A percentile compares a stretch with the other conserved stretches of the same genome.
Conservation (phyloP, 495 filamentous ascomycete genomes). For the Amphirosellinia nigrospora region DNA sequence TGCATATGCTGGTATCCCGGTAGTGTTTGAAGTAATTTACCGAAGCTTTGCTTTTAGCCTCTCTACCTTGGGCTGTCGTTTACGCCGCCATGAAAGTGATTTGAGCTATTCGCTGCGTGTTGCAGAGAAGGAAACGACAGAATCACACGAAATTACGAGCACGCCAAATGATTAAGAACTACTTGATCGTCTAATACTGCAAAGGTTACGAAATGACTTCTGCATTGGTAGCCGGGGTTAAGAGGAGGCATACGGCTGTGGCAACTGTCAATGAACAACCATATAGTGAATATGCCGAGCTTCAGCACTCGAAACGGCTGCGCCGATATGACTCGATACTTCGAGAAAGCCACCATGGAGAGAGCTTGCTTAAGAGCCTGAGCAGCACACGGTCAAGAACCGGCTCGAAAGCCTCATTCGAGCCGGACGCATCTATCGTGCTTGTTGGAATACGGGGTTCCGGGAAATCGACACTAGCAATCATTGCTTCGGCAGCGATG, state of each 20-base stretch:
- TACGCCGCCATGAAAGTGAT: not conserved
- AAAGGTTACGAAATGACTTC: conserved; percentile 2
- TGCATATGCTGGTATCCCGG: not conserved
- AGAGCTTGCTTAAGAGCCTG: conserved; percentile 13
- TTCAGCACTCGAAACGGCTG: conserved; percentile 8
- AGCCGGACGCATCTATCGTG: conserved; percentile 66
- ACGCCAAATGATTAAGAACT: not conserved
- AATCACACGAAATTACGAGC: not conserved
- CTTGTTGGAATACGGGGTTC: conserved; percentile 73
- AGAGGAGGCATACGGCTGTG: conserved; percentile 21
- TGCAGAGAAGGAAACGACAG: not conserved
- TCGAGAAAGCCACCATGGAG: not conserved
- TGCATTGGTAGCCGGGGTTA: conserved; percentile 22
- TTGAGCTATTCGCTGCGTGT: not conserved
- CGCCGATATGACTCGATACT: not conserved
- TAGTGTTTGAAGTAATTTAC: not conserved
- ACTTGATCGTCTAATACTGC: not conserved
- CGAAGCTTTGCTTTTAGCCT: not conserved
- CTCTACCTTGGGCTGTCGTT: not conserved
- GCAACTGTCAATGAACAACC: not conserved
- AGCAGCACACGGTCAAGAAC: conserved; percentile 23
- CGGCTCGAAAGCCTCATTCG: conserved; percentile 43
- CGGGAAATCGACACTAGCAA: conserved; percentile 72
- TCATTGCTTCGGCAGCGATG: conserved; percentile 69
- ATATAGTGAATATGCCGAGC: not conserved